These are phyloP conservation scores for Lactarius quietus DNA, from an alignment of 768 basidiomycete genomes.

Conservation along the genomic window DNA sequence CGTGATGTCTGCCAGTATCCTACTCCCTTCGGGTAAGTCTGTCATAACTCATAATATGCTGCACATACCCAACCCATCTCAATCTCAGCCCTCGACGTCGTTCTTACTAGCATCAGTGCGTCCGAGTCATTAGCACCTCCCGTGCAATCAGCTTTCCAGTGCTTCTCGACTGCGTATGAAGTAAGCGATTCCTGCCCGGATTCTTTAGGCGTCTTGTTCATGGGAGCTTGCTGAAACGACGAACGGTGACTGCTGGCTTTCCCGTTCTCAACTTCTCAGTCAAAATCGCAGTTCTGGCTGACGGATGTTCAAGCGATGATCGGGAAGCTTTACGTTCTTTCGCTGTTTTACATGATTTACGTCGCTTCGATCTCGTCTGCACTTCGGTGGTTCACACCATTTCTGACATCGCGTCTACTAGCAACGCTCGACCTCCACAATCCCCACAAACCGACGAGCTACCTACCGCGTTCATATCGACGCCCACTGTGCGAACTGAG, in stretches of 20 bases:
- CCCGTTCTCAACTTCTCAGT: background rate
- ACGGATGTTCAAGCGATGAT: background rate
- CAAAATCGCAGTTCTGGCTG: background rate
- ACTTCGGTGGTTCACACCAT: background rate
- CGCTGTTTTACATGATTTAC: conserved; percentile 12
- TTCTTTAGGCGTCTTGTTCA: background rate
- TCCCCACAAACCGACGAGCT: background rate
- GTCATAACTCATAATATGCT: background rate
- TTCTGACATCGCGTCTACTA: background rate
- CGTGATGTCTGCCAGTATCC: background rate
- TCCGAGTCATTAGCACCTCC: background rate
- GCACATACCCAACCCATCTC: background rate
- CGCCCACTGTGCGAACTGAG: conserved; percentile 6
- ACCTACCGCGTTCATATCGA: background rate
- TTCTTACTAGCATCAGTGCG: background rate
- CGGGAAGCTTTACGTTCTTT: conserved; percentile 21
- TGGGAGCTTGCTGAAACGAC: background rate
- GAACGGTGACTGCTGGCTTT: background rate
- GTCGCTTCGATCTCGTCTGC: background rate
- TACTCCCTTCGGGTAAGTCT: background rate
- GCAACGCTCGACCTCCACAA: background rate
- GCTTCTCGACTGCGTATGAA: background rate
- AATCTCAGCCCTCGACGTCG: background rate
- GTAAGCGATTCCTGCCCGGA: background rate
- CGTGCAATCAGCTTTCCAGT: background rate